Base-by-base conservation (phyloP, 2,329 filamentous ascomycete species). In the Cladosporium cucumerinum region DNA sequence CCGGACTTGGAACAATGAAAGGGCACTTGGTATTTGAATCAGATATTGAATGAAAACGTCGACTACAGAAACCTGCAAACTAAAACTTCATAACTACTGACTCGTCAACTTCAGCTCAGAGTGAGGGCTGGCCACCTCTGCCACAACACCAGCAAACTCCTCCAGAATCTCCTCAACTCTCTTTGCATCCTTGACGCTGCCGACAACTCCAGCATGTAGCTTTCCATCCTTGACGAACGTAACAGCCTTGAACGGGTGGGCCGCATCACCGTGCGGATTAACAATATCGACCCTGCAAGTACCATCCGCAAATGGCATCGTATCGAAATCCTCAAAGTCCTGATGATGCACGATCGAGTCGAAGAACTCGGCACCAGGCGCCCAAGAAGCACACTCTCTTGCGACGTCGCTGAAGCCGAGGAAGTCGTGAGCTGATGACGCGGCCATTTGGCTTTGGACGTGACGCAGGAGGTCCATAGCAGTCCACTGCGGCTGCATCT, bases 231-330 rank as follows among this genome's bases (percentile, higher is more conserved):
- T 80, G 32, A 82, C 81, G 75, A 84, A 89, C 25, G 81, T 86
- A 79, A 89, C 85, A 46, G 87, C 80, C 78, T 88, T 87, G 79
- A 86, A 87, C 72, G 86, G 84, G 70, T 87, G 87, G 21, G 60
- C 18, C 84, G 71, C 12, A 86, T 88, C 74, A 87, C 86, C 68
- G 87, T 81, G 48, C 78, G 77, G 70, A 76, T 81, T 55, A 18
- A 72, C 14, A 30, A 77, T 70, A 54, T 74, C 75, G 34, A 77
- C 73, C 21, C 74, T 70, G 25, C 72, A 73, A 5, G 57, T 61
- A 0, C 60, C 64, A 0, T 69, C 73, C 0, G 69, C 80, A 69
- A 84, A 81, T 5, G 75, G 69, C 75, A 87, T 79, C 28, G 77
- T 79, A 70, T 88, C 86, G n/a, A 87, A 85, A 71, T 87, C 75